Percentiles rank a stretch among this genome's conserved stretches.
Conservation (phyloP, 495 filamentous ascomycete genomes). For the Xylaria curta region DNA sequence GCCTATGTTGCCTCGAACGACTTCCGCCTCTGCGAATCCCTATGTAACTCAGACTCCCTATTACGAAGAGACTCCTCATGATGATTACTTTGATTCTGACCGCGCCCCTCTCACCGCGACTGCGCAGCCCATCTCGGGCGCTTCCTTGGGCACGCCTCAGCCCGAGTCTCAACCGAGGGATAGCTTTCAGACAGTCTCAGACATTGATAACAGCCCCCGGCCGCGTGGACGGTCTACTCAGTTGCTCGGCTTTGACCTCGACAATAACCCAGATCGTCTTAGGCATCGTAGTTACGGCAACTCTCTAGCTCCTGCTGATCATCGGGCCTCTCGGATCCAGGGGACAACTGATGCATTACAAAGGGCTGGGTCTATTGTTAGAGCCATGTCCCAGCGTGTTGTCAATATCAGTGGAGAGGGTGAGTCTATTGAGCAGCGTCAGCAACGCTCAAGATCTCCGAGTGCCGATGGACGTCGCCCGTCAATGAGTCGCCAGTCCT, state of each 20-base stretch:
- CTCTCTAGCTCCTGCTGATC: conserved; percentile 52
- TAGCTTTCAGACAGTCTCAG: conserved; percentile 66
- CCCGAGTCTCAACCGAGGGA: conserved; percentile 65
- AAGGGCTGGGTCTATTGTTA: conserved; percentile 88
- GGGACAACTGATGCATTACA: conserved; percentile 69
- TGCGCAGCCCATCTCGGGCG: conserved; percentile 72
- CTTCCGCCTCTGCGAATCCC: conserved; percentile 42
- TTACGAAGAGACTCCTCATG: conserved; percentile 60
- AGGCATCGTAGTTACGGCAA: conserved; percentile 56
- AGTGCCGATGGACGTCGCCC: conserved; percentile 47
- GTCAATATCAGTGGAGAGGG: conserved; percentile 90
- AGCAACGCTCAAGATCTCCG: conserved; percentile 65
- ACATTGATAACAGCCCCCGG: conserved; percentile 52
- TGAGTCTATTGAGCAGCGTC: conserved; percentile 78
- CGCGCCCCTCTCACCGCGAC: conserved; percentile 66
- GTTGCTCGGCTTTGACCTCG: conserved; percentile 59
- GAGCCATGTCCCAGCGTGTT: conserved; percentile 96
- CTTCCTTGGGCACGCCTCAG: conserved; percentile 49
- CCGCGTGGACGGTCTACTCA: conserved; percentile 48
- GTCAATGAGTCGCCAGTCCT: conserved; percentile 39
- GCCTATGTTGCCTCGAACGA: conserved; percentile 19
- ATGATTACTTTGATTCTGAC: conserved; percentile 73
- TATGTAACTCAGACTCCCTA: conserved; percentile 51
- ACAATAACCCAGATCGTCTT: conserved; percentile 52
- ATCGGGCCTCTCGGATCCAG: conserved; percentile 61